Evolutionary conservation across 306 rosid species (phyloP), one percentile per base, ranked within the genome.

Genomic region (Styphnolobium japonicum): DNA sequence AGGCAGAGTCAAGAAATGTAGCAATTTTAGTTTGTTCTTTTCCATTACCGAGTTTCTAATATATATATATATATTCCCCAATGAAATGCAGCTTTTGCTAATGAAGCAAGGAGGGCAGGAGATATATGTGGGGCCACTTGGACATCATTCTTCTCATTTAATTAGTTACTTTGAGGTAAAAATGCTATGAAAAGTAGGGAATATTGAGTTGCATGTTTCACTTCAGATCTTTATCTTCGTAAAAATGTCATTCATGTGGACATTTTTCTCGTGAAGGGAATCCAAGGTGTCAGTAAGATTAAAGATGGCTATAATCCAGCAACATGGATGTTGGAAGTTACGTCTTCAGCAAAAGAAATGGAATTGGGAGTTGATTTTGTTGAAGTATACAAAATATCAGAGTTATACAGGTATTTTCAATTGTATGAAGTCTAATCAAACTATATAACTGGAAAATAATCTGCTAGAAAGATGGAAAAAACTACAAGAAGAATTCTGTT

Each of bases 271-370:
- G 45, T 83, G 81, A 73, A 86, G 90, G 84, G 79, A 67, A 81
- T 83, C 56, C 65, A 84, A 52, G 86, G 87, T n/a, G 74, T 86
- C 21, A 81, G 11, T 65, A 83, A 73, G 74, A 86, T 86, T 31
- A 80, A 68, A 68, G 86, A 86, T 48, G 87, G 90, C 56, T 83
- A 86, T 63, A 86, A 86, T 56, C 84, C 90, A 14, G 87, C 90
- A 62, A 83, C 90, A 73, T 86, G 90, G 90, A 86, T 83, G 90
- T 43, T 86, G 64, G 90, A 86, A 73, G 77, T 83, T 48, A 77
- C 87, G 0, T 61, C 56, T 33, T 67, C 74, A 21, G 87, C 84
- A 25, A 86, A 77, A 86, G 86, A 86, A 68, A 34, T 7, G 8
- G 90, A 86, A 77, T 62, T 81, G 66, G 86, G 45, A 36, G 57